phyloP scores from a whole-genome alignment of 2,329 filamentous ascomycete species.

The Lachnellula hyalina region DNA sequence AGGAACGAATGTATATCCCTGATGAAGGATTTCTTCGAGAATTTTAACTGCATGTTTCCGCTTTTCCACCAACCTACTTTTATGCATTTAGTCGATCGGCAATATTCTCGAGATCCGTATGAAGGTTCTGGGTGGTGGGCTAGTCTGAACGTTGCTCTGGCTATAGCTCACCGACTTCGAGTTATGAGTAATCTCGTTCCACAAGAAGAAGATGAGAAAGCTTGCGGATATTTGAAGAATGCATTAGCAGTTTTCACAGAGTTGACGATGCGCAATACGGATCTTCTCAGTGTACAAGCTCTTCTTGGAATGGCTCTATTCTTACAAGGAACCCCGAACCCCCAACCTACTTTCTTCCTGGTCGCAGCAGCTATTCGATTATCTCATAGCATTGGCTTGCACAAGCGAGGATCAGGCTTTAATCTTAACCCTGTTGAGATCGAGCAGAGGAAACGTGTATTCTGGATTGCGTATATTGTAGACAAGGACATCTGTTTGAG shows the following conservation, averaged over 20 bases:
- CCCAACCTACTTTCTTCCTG: conserved; percentile 87
- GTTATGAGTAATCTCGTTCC: conserved; percentile 94
- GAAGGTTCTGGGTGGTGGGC: conserved; percentile 98
- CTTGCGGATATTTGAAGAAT: conserved; percentile 95
- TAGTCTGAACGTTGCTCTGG: conserved; percentile 85
- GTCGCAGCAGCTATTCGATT: conserved; percentile 86
- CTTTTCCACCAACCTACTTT: conserved; percentile 97
- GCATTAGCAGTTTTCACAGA: conserved; percentile 91
- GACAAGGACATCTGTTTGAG: conserved; percentile 71
- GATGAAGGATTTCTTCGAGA: conserved; percentile 91
- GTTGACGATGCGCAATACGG: conserved; percentile 91
- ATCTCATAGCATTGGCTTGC: conserved; percentile 89
- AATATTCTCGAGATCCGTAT: conserved; percentile 90
- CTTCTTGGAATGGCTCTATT: conserved; percentile 91
- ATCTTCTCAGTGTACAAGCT: conserved; percentile 90
- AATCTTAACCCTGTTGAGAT: conserved; percentile 90
- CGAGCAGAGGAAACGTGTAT: conserved; percentile 78
- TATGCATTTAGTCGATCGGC: conserved; percentile 92
- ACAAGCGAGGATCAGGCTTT: conserved; percentile 89
- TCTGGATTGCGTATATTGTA: conserved; percentile 71
- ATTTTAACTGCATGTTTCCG: conserved; percentile 99
- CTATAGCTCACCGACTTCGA: conserved; percentile 86
- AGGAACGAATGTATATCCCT: conserved; percentile 85
- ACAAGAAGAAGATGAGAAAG: conserved; percentile 86
- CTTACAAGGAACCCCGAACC: conserved; percentile 93